Base-by-base conservation (phyloP, 2,329 filamentous ascomycete genomes). In the Trichoderma atroviride region DNA sequence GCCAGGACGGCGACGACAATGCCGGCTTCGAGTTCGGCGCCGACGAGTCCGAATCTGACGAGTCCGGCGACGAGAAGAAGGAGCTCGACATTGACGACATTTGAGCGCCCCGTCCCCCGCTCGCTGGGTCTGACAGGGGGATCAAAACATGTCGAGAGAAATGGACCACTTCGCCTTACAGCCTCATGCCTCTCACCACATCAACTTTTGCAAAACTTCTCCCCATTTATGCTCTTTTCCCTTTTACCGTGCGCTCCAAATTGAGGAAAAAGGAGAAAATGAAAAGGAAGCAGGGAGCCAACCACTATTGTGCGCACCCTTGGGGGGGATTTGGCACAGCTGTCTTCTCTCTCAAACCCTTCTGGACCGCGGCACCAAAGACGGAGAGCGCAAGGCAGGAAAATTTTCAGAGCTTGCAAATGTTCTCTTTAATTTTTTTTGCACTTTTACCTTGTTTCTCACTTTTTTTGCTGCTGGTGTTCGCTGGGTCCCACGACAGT, bases 1-100 rank as follows among this genome's bases (percentile, higher is more conserved):
- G 93, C 78, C 92, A 94, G 82, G 92, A 94, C 81, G 94, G 94
- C 82, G 92, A 97, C 81, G 95, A 96, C 82, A 93, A 97, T 78
- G 93, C 92, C 84, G 96, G 96, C 84, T 97, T 99, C 86, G 96
- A 98, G 85, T 98, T 98, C 86, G 96, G 96, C 84, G 94, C 98
- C 82, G 95, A 97, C 82, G 91, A 92, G 78, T 87, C 85, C 62
- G 86, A 87, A 50, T 81, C 80, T 31, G 87, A 87, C 37, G 85
- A 84, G 65, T 86, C 83, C 64, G 84, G 79, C 60, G 84, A 81
- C 73, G 85, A 83, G 77, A 81, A 81, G 79, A 94, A 93, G 85
- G 93, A 97, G 76, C 90, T 97, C 78, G 93, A 96, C 81, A 93
- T 97, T 80, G 95, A 98, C 84, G 94, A 97, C 82, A 97, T 98